Evolutionary conservation across 2,329 filamentous ascomycete species (phyloP).

Genomic region (Talaromyces rugulosus): DNA sequence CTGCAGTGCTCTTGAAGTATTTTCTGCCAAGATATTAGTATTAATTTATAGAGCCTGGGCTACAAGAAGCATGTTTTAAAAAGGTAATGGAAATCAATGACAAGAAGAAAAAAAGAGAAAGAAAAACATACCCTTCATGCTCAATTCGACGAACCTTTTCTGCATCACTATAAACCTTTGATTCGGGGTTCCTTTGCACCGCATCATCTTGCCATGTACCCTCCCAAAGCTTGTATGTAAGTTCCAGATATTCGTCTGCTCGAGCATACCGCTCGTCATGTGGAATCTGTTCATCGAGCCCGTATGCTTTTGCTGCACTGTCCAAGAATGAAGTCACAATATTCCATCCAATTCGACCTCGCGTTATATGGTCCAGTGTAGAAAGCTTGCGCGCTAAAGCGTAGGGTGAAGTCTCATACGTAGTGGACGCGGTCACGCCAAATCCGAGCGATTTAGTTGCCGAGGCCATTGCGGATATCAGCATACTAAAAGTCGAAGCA

Average conservation of each 20-base stretch:
- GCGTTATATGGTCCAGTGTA: conserved; percentile 50
- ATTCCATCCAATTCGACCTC: conserved; percentile 51
- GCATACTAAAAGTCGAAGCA: neutral
- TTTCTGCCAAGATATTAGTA: conserved; percentile 4
- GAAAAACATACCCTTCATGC: conserved; percentile 41
- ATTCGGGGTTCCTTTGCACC: conserved; percentile 20
- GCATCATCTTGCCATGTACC: conserved; percentile 47
- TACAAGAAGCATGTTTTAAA: too few relatives aligned
- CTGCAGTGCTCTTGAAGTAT: conserved; percentile 30
- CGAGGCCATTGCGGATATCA: conserved; percentile 44
- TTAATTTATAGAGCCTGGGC: neutral
- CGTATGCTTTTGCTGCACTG: conserved; percentile 46
- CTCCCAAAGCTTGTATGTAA: conserved; percentile 50
- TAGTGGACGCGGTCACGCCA: conserved; percentile 52
- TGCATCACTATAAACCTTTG: conserved; percentile 30
- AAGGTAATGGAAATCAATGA: too few relatives aligned
- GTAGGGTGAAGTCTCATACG: conserved; percentile 50
- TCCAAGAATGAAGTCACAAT: conserved; percentile 49
- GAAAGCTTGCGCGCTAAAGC: conserved; percentile 53
- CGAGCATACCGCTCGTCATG: conserved; percentile 49
- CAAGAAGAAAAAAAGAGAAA: conserved; percentile 18
- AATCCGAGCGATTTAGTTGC: conserved; percentile 46
- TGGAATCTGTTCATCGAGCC: conserved; percentile 41
- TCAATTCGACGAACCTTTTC: conserved; percentile 34
- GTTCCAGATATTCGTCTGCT: conserved; percentile 47